Conservation (phyloP, 352 stramenopile species). For the Phytopythium vexans region DNA sequence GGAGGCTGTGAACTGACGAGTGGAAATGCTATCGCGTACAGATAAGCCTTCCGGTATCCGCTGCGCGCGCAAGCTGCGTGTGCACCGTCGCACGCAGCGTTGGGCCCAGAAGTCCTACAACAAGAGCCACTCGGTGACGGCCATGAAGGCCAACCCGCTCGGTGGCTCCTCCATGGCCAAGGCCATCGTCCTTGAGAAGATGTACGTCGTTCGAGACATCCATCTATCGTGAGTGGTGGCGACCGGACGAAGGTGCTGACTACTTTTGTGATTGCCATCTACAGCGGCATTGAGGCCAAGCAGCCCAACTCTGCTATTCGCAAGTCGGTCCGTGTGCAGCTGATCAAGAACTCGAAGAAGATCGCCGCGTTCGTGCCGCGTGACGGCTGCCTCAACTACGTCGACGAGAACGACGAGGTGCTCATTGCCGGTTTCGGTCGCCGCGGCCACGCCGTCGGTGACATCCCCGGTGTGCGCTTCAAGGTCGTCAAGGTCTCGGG, state of each 20-base stretch:
- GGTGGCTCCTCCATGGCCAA: constrained; percentile 99
- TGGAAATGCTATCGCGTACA: constrained; percentile 15
- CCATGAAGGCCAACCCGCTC: constrained; percentile 99
- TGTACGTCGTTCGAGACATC: constrained; percentile 48
- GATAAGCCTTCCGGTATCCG: constrained; percentile 99
- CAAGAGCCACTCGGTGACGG: constrained; percentile 99
- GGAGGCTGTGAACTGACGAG: constrained; percentile 3
- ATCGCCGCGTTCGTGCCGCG: constrained; percentile 99
- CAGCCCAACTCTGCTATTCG: constrained; percentile 99
- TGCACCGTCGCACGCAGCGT: constrained; percentile 97
- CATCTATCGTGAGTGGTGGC: neutral
- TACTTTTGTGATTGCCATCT: constrained; percentile 4
- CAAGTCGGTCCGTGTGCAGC: constrained; percentile 99
- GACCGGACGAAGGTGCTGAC: constrained; percentile 1
- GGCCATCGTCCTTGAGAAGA: constrained; percentile 99
- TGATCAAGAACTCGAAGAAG: constrained; percentile 99
- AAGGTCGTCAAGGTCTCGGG: constrained; percentile 99
- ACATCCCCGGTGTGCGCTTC: constrained; percentile 99
- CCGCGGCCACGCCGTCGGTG: constrained; percentile 98
- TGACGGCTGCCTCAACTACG: constrained; percentile 99
- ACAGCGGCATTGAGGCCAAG: constrained; percentile 99
- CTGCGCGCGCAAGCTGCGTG: constrained; percentile 99
- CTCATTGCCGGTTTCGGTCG: constrained; percentile 99
- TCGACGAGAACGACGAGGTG: constrained; percentile 99
- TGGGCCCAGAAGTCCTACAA: constrained; percentile 99